These are phyloP conservation scores for Panus rudis DNA, from an alignment of 768 basidiomycete genomes.

Conservation along the genomic window DNA sequence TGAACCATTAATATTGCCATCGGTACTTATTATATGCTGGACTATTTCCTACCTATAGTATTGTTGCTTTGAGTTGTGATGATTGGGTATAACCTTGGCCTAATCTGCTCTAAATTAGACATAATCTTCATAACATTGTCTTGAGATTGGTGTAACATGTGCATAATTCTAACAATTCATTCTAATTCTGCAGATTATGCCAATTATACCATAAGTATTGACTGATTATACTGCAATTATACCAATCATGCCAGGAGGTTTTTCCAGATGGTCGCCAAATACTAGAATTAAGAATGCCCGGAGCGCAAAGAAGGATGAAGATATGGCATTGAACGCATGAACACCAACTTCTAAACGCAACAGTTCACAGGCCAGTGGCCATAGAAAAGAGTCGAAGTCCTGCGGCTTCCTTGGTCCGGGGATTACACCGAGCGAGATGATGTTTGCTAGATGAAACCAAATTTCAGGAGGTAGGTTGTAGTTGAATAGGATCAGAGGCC, in stretches of 20 bases:
- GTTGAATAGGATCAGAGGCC: slow-evolving; percentile 34
- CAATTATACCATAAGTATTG: too few species aligned
- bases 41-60: too few species aligned
- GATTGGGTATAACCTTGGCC: too few species aligned
- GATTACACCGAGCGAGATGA: slow-evolving; percentile 20
- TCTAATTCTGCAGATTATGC: too few species aligned
- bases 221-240: too few species aligned
- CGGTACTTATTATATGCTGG: too few species aligned
- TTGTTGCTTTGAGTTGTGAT: too few species aligned
- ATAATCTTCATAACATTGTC: too few species aligned
- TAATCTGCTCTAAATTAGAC: too few species aligned
- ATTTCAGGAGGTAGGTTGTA: slow-evolving; percentile 34
- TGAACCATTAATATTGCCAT: too few species aligned
- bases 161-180: too few species aligned
- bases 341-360: slow-evolving; percentile 12
- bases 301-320: slow-evolving; percentile 8
- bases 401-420: slow-evolving; percentile 20
- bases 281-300: slow-evolving; percentile 13
- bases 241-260: slow-evolving; percentile 6
- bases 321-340: slow-evolving; percentile 1
- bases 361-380: slow-evolving; percentile 19
- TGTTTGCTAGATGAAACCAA: slow-evolving; percentile 14
- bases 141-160: too few species aligned
- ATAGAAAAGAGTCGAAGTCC: slow-evolving; percentile 21
- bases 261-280: slow-evolving; percentile 20